Percentiles rank a stretch among this genome's conserved stretches.
phyloP scores from a whole-genome alignment of 768 basidiomycete genomes.

The Tricholoma flavovirens region DNA sequence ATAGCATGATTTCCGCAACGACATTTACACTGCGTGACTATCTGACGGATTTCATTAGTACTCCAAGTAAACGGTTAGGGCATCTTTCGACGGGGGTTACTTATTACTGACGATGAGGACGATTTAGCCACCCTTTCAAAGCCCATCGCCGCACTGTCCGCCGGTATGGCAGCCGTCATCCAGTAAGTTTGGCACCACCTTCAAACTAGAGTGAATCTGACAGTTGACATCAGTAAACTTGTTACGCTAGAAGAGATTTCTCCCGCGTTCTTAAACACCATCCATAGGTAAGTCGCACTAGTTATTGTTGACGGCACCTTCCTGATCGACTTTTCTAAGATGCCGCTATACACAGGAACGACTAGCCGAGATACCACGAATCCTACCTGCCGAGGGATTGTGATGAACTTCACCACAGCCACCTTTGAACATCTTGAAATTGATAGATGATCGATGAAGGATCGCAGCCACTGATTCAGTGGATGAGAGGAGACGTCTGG shows the following conservation, averaged over 20 bases:
- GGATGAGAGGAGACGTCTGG: neutral
- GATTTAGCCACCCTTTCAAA: slow-evolving; percentile 1
- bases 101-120: neutral
- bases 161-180: neutral
- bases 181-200: neutral
- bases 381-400: too few relatives aligned
- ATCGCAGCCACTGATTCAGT: neutral
- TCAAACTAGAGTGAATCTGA: neutral
- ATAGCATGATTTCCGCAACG: neutral
- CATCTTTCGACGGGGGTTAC: neutral
- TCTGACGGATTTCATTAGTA: slow-evolving; percentile 8
- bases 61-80: slow-evolving; percentile 4
- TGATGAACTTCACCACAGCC: too few relatives aligned
- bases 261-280: neutral
- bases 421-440: neutral
- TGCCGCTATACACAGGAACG: neutral
- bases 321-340: neutral
- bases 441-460: neutral
- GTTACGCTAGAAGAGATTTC: neutral
- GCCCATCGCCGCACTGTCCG: slow-evolving; percentile 3
- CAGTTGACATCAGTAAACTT: neutral
- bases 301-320: neutral
- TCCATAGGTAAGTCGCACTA: neutral
- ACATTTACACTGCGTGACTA: neutral
- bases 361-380: neutral